phyloP scores from a whole-genome alignment of 2,329 filamentous ascomycete species.

The Calonectria pauciramosa region DNA sequence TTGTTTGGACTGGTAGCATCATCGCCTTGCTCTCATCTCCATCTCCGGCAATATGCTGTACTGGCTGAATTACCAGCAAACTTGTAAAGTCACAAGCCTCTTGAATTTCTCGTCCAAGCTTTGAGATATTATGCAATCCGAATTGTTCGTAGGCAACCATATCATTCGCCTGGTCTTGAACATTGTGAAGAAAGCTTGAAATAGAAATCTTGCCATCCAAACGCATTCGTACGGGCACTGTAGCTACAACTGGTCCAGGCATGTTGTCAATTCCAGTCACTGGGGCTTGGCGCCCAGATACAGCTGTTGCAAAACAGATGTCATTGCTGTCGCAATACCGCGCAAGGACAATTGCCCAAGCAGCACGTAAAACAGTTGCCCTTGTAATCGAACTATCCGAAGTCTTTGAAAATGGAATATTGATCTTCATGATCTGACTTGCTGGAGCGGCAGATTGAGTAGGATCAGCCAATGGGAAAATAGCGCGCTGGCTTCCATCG shows the following conservation, averaged over 20 bases:
- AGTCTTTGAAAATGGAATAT: neutral
- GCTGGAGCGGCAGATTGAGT: neutral
- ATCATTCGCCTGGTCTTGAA: conserved; percentile 30
- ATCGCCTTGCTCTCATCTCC: neutral
- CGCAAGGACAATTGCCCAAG: conserved; percentile 65
- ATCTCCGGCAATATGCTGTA: neutral
- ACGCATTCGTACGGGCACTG: conserved; percentile 37
- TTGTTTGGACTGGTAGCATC: neutral
- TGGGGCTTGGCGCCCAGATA: conserved; percentile 54
- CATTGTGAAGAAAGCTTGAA: conserved; percentile 55
- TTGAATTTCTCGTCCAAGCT: conserved; percentile 9
- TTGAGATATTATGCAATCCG: conserved; percentile 37
- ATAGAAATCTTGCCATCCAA: conserved; percentile 47
- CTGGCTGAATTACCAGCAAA: conserved; percentile 30
- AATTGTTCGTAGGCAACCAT: conserved; percentile 31
- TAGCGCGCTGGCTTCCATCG: conserved; percentile 59
- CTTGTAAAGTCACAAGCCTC: conserved; percentile 17
- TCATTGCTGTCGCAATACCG: conserved; percentile 58
- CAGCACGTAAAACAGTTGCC: conserved; percentile 50
- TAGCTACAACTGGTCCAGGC: conserved; percentile 50
- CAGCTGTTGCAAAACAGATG: conserved; percentile 58
- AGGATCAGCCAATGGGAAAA: neutral
- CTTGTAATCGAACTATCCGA: conserved; percentile 19
- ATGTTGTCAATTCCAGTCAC: conserved; percentile 39
- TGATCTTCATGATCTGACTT: conserved; percentile 51